Conservation (phyloP, 345 rosid genomes). For the Syzygium aromaticum region DNA sequence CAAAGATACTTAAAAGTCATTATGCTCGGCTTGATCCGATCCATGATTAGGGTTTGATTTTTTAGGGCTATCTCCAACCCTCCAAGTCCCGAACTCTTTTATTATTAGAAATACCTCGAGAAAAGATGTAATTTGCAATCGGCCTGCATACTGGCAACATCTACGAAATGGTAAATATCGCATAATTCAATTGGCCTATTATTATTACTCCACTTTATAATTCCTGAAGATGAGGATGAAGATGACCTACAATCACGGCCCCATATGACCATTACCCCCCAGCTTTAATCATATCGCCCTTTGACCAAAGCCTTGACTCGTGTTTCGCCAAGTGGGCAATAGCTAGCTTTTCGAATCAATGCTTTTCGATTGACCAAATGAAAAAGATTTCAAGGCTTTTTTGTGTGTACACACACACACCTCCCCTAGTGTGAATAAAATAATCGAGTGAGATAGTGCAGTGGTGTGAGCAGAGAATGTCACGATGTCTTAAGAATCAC, state of each 20-base stretch:
- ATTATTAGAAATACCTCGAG: neutral
- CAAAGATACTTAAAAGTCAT: neutral
- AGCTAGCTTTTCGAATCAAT: neutral
- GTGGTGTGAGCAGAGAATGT: neutral
- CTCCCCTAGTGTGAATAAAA: neutral
- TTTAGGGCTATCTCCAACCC: neutral
- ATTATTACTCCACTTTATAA: too few species aligned
- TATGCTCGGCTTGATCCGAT: neutral
- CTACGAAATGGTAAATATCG: too few species aligned
- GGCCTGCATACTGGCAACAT: too few species aligned
- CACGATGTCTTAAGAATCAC: constrained; percentile 36
- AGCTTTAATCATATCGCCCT: neutral
- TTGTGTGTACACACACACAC: neutral
- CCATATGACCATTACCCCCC: neutral
- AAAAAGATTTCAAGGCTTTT: neutral
- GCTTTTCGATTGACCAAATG: neutral
- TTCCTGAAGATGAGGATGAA: too few species aligned
- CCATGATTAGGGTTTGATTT: neutral
- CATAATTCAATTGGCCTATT: too few species aligned
- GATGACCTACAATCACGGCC: neutral
- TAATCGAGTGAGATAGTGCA: neutral
- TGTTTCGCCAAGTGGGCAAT: neutral
- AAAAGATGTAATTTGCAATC: too few species aligned
- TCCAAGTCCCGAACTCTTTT: neutral
- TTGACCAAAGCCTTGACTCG: neutral